phyloP scores from a whole-genome alignment of 73 alveolate species.

The Blepharisma stoltei region DNA sequence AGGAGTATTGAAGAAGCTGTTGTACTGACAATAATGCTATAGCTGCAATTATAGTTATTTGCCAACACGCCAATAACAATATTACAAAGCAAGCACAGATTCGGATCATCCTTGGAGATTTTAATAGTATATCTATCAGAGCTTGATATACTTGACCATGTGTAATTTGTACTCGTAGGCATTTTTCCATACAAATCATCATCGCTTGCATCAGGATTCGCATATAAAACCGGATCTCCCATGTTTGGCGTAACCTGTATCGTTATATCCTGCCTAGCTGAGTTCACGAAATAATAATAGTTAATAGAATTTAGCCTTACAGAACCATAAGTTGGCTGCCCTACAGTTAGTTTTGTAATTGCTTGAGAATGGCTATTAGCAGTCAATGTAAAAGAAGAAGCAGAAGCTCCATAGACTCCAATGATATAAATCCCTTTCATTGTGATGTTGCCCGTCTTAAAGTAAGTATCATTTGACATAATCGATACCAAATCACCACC shows the following conservation, averaged over 20 bases:
- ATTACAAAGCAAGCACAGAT: background rate
- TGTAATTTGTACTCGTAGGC: background rate
- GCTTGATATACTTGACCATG: background rate
- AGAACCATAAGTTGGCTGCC: background rate
- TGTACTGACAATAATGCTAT: background rate
- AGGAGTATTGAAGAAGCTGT: background rate
- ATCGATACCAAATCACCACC: conserved; percentile 20
- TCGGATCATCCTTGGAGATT: background rate
- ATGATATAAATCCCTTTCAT: conserved; percentile 30
- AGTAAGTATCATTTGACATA: conserved; percentile 5
- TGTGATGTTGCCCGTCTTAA: background rate
- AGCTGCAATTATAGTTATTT: background rate
- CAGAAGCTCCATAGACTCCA: background rate
- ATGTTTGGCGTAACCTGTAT: conserved; percentile 2
- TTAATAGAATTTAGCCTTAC: background rate
- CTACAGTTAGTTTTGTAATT: background rate
- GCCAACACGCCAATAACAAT: background rate
- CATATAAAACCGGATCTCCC: conserved; percentile 11
- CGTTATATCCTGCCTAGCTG: background rate
- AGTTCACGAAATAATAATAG: background rate
- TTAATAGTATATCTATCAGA: background rate
- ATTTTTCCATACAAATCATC: conserved; percentile 5
- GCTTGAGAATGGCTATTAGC: background rate
- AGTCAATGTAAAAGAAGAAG: conserved; percentile 15
- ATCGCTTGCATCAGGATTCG: background rate